Percentiles rank a stretch among this genome's conserved stretches.
phyloP scores from a whole-genome alignment of 257 asterid genomes.

The Nicotiana tomentosiformis region DNA sequence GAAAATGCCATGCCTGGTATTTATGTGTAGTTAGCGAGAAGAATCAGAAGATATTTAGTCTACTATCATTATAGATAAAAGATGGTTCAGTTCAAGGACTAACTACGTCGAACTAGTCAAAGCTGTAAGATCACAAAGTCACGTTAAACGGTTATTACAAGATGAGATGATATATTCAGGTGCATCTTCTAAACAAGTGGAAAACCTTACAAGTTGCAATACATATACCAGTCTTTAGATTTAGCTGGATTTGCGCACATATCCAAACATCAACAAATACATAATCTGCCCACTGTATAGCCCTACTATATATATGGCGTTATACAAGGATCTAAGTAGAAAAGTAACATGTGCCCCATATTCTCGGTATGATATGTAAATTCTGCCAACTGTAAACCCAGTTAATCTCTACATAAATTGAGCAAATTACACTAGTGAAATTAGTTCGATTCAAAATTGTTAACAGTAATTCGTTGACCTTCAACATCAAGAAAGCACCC shows the following conservation, averaged over 20 bases:
- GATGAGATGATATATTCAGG: not conserved
- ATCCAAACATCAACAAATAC: not conserved
- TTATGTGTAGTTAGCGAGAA: no score
- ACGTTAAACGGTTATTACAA: not conserved
- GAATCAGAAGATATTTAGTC: no score
- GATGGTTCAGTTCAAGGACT: not conserved
- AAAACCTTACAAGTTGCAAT: not conserved
- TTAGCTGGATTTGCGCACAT: not conserved
- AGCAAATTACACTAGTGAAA: not conserved
- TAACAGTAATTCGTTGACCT: not conserved
- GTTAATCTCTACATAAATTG: not conserved
- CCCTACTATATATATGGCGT: not conserved
- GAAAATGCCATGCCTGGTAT: no score
- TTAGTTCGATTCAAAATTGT: not conserved
- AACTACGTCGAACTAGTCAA: not conserved
- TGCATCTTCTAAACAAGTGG: not conserved
- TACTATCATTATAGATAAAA: no score
- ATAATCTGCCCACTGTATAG: not conserved
- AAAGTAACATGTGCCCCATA: not conserved
- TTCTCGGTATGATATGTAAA: not conserved
- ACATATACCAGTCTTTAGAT: not conserved
- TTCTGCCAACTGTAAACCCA: not conserved
- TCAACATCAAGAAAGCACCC: constrained; percentile 3
- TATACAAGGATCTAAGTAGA: not conserved
- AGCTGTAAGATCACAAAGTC: not conserved